Evolutionary conservation across 2,329 filamentous ascomycete species (phyloP), one percentile per base, ranked within the genome.

Genomic region (Alternaria sp.): DNA sequence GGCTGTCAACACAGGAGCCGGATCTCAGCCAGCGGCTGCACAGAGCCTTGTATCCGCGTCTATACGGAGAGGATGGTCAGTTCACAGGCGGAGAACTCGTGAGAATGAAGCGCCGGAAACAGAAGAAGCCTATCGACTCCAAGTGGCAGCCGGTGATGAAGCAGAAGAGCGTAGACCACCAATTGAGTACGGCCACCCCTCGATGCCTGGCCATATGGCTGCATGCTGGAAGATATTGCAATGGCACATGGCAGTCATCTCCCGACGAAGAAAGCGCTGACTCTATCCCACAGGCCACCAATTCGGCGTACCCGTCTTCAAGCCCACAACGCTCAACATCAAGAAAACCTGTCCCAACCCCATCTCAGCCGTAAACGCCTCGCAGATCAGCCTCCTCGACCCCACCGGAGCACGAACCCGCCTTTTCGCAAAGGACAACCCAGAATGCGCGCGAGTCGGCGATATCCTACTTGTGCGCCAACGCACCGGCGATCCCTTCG

Each of bases 391-490:
- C 44, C 80, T 86, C 45, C 91, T 97, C 75, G 96, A 99, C 82
- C 93, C 94, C 5, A 93, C 90, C 1, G 94, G 94, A 54, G 90
- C 91, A 56, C 92, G 95, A 65, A 91, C 90, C 46, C 88, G 89
- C 30, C 89, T 99, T 61, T 97, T 99, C 84, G 88, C 89, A 69
- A 88, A 87, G 71, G 82, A 86, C 57, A 96, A 95, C 81, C 87
- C 87, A 30, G 93, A 97, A 79, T 88, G 89, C 73, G 93, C 91
- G 59, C 90, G 91, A 74, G 88, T 92, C 2, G 96, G 96, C 75
- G 96, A 99, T 81, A 92, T 99, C 68, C 86, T 99, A 37, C 93
- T 96, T 73, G 92, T 97, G 51, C 93, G 93, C 45, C 91, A 93
- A 75, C 91, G 90, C 79, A 92, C 89, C 66, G 91, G 90, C 65